Evolutionary conservation across 2,329 filamentous ascomycete genomes (phyloP).

Genomic region (Drechslerella coelobrocha): DNA sequence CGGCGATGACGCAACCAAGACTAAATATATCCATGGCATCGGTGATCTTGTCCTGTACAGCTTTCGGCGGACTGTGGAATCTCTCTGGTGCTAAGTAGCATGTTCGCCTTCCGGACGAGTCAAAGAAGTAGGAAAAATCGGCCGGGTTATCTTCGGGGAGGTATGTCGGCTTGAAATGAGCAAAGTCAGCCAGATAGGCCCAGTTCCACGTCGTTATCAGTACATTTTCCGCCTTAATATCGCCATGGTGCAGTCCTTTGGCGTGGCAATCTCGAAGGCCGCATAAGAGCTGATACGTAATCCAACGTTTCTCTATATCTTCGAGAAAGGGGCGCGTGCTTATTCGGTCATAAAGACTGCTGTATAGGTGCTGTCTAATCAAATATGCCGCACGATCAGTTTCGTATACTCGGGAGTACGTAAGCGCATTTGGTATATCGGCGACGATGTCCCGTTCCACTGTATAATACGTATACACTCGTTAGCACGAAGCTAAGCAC

Average conservation of each 20-base stretch:
- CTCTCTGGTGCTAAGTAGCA: constrained; percentile 95
- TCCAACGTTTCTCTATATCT: constrained; percentile 98
- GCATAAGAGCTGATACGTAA: constrained; percentile 92
- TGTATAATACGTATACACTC: constrained; percentile 57
- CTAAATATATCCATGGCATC: constrained; percentile 99
- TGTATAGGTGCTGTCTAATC: constrained; percentile 93
- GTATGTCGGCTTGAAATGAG: constrained; percentile 90
- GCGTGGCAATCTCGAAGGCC: constrained; percentile 90
- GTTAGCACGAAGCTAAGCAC: constrained; percentile 45
- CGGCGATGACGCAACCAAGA: constrained; percentile 92
- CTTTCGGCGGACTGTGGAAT: constrained; percentile 73
- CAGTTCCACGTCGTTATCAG: constrained; percentile 99
- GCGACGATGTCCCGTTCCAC: constrained; percentile 80
- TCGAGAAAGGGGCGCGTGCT: constrained; percentile 96
- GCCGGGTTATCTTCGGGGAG: constrained; percentile 95
- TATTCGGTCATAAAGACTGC: constrained; percentile 94
- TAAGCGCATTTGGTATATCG: constrained; percentile 87
- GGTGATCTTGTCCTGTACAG: constrained; percentile 70
- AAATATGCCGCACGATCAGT: constrained; percentile 90
- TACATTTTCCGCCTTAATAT: constrained; percentile 98
- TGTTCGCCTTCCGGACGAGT: constrained; percentile 85
- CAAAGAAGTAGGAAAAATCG: constrained; percentile 97
- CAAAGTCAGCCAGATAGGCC: constrained; percentile 97
- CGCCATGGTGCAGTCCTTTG: constrained; percentile 88
- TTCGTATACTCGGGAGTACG: constrained; percentile 89